Evolutionary conservation across 1,284 basidiomycete genomes (phyloP).

Genomic region (Xerocomus amazonicus): DNA sequence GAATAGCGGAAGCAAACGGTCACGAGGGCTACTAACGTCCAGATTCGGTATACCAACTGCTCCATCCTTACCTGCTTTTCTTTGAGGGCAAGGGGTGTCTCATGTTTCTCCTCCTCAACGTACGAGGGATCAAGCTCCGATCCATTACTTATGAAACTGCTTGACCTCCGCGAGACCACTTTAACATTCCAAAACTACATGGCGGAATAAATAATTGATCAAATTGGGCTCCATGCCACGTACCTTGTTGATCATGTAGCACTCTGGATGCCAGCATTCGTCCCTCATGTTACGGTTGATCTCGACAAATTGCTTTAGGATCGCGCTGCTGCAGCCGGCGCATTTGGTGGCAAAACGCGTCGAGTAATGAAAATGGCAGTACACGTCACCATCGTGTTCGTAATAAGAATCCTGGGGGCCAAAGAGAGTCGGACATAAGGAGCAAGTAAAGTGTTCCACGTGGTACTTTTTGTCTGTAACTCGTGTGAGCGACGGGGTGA

Average conservation of each 20-base stretch:
- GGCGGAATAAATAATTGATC: conserved; percentile 16
- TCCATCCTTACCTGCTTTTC: conserved; percentile 95
- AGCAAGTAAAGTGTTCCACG: conserved; percentile 99
- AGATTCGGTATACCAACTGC: conserved; percentile 96
- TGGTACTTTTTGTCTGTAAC: conserved; percentile 93
- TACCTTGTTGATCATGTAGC: conserved; percentile 99
- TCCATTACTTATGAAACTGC: conserved; percentile 55
- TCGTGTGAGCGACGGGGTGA: conserved; percentile 15
- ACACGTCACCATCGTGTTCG: conserved; percentile 95
- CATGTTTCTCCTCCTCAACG: conserved; percentile 72
- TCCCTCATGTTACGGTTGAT: conserved; percentile 98
- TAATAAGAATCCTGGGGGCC: conserved; percentile 99
- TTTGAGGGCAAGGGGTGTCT: conserved; percentile 82
- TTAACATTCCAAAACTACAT: conserved; percentile 98
- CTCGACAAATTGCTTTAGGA: conserved; percentile 99
- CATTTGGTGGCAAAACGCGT: conserved; percentile 98
- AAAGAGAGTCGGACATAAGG: conserved; percentile 92
- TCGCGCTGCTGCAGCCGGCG: conserved; percentile 96
- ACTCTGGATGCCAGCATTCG: conserved; percentile 99
- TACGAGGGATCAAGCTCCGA: conserved; percentile 52
- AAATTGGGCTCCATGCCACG: conserved; percentile 15
- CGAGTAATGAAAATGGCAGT: conserved; percentile 97
- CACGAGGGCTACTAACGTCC: conserved; percentile 64
- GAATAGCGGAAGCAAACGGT: conserved; percentile 5
- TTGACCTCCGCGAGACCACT: conserved; percentile 75